These are phyloP conservation scores for Corchorus capsularis DNA, from an alignment of 345 rosid genomes.

Conservation along the genomic window DNA sequence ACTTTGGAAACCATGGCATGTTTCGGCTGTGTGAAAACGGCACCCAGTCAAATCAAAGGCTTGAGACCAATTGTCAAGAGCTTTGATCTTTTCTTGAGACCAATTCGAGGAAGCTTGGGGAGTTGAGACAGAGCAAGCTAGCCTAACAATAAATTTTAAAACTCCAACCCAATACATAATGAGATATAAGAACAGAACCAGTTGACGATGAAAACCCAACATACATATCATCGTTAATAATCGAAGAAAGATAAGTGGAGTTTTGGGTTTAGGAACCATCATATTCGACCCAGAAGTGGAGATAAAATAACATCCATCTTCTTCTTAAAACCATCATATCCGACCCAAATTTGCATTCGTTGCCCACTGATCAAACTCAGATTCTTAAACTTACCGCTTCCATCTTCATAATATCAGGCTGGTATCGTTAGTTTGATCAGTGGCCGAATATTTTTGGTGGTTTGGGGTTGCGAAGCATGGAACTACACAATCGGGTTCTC, in stretches of 20 bases:
- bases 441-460: too few relatives aligned
- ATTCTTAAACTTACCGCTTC: conserved; percentile 1
- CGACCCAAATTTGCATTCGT: conserved; percentile 53
- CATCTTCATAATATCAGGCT: conserved; percentile 18
- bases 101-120: conserved; percentile 57
- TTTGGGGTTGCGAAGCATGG: background rate
- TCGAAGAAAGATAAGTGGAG: conserved; percentile 49
- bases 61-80: conserved; percentile 45
- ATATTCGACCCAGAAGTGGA: too few relatives aligned
- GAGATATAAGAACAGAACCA: conserved; percentile 40
- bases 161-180: conserved; percentile 59
- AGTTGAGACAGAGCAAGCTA: conserved; percentile 49
- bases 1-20: too few relatives aligned
- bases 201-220: conserved; percentile 79
- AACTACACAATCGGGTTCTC: conserved; percentile 25
- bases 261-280: conserved; percentile 38
- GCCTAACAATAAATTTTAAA: conserved; percentile 28
- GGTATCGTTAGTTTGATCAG: background rate
- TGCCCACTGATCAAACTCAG: conserved; percentile 35
- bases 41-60: conserved; percentile 39
- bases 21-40: too few relatives aligned
- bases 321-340: conserved; percentile 40
- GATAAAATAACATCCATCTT: conserved; percentile 40
- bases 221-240: conserved; percentile 41
- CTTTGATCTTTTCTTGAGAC: conserved; percentile 33